These are phyloP conservation scores for Yamadazyma phyllophila DNA, from an alignment of 805 yeast species.

Conservation along the genomic window DNA sequence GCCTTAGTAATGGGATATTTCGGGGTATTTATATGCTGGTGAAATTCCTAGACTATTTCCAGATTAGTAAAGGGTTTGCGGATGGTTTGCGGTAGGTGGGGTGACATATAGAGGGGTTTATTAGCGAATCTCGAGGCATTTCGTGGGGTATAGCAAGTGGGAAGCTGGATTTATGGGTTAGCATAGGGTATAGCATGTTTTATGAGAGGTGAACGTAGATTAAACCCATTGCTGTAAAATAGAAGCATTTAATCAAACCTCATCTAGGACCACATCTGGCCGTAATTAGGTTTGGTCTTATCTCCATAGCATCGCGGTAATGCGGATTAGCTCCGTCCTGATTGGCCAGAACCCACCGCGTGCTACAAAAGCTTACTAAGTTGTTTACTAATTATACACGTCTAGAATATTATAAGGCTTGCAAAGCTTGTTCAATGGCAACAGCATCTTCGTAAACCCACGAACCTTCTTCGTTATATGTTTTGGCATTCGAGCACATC, in stretches of 20 bases:
- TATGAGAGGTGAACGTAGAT: too few relatives aligned
- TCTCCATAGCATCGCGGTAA: background rate
- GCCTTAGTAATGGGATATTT: too few relatives aligned
- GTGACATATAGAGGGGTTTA: background rate
- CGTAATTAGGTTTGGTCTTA: background rate
- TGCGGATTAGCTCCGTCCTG: background rate
- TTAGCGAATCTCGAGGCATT: background rate
- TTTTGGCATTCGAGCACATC: slow-evolving; percentile 68
- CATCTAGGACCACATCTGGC: too few relatives aligned
- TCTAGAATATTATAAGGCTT: slow-evolving; percentile 6
- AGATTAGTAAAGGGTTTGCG: slow-evolving; percentile 1
- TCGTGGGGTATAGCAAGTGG: background rate
- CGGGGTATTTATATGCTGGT: slow-evolving; percentile 1
- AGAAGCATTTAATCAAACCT: too few relatives aligned
- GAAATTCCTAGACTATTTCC: background rate
- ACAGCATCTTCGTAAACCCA: slow-evolving; percentile 60
- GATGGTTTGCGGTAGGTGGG: background rate
- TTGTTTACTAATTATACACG: background rate
- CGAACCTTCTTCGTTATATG: slow-evolving; percentile 71
- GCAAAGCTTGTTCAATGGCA: slow-evolving; percentile 38
- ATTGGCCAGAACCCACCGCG: background rate
- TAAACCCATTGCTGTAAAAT: too few relatives aligned
- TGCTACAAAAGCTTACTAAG: background rate
- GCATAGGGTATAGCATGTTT: too few relatives aligned
- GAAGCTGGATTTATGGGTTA: too few relatives aligned